These are phyloP conservation scores for Fusarium sp. DNA, from an alignment of 2,329 filamentous ascomycete species.

Conservation along the genomic window DNA sequence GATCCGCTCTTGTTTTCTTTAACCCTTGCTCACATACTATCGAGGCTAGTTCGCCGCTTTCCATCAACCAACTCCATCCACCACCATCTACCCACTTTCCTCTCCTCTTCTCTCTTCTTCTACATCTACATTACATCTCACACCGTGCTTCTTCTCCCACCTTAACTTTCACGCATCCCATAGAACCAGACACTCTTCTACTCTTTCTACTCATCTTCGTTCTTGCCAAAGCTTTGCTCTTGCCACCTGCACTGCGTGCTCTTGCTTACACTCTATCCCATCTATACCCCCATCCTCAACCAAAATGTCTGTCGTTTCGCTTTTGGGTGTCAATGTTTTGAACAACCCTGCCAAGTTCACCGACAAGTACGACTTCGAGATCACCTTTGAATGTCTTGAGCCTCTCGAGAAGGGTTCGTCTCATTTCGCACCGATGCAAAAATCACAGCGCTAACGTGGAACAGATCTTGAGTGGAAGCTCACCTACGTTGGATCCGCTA, in stretches of 20 bases:
- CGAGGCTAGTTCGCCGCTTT: slow-evolving; percentile 29
- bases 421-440: not conserved
- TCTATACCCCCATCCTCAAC: slow-evolving; percentile 21
- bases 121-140: slow-evolving; percentile 24
- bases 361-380: slow-evolving; percentile 95
- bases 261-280: slow-evolving; percentile 1
- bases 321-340: slow-evolving; percentile 93
- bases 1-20: slow-evolving; percentile 47
- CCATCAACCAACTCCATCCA: slow-evolving; percentile 28
- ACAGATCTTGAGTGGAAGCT: slow-evolving; percentile 98
- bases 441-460: slow-evolving; percentile 35
- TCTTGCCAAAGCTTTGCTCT: not conserved
- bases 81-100: slow-evolving; percentile 17
- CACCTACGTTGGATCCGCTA: slow-evolving; percentile 98
- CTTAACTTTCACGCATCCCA: slow-evolving; percentile 15
- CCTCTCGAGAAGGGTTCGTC: slow-evolving; percentile 86
- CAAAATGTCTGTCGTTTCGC: slow-evolving; percentile 92
- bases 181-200: slow-evolving; percentile 15
- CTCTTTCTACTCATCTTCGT: not conserved
- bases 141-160: slow-evolving; percentile 20
- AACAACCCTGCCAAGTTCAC: slow-evolving; percentile 98
- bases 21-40: slow-evolving; percentile 26
- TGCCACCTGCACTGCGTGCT: slow-evolving; percentile 12
- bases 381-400: slow-evolving; percentile 98
- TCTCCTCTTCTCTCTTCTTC: slow-evolving; percentile 15